Conservation (phyloP, 208 protist species). For the Wallacemonas sp. region DNA sequence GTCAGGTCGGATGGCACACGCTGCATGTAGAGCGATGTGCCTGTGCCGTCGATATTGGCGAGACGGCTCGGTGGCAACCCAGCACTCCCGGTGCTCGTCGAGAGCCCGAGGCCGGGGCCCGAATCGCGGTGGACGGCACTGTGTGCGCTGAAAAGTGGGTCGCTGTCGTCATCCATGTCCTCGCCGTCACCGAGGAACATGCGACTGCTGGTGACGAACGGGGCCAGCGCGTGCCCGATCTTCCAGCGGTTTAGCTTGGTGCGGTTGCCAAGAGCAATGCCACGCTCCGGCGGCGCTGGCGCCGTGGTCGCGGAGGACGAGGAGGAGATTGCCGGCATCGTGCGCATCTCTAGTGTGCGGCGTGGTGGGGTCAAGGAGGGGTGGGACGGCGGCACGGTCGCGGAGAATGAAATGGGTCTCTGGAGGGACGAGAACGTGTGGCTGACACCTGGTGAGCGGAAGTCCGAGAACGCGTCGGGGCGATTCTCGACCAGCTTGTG, state of each 20-base stretch:
- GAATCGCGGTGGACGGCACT: too few relatives aligned
- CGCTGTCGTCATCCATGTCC: conserved; percentile 3
- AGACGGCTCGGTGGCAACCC: too few relatives aligned
- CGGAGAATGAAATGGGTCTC: not conserved
- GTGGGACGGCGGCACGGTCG: not conserved
- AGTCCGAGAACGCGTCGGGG: conserved; percentile 5
- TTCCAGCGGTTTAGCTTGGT: conserved; percentile 46
- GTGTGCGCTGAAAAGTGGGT: too few relatives aligned
- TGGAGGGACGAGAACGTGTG: not conserved
- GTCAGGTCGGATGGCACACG: not conserved
- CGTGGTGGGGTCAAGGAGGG: not conserved
- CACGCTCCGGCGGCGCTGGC: conserved; percentile 43
- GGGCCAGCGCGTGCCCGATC: conserved; percentile 30
- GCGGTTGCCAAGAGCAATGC: conserved; percentile 42
- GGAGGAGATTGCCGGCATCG: too few relatives aligned
- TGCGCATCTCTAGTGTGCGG: not conserved
- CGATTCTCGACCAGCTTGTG: conserved; percentile 31
- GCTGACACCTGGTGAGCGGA: not conserved
- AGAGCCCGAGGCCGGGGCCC: too few relatives aligned
- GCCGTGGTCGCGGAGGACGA: too few relatives aligned
- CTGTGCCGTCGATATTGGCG: conserved; percentile 16
- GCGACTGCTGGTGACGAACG: conserved; percentile 49
- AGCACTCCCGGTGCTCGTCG: too few relatives aligned
- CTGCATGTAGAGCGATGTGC: not conserved
- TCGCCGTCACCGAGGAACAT: conserved; percentile 25